A percentile compares a stretch with the other conserved stretches of the same genome.
phyloP scores from a whole-genome alignment of 495 filamentous ascomycete species.

The Opeltia flavorubescens region DNA sequence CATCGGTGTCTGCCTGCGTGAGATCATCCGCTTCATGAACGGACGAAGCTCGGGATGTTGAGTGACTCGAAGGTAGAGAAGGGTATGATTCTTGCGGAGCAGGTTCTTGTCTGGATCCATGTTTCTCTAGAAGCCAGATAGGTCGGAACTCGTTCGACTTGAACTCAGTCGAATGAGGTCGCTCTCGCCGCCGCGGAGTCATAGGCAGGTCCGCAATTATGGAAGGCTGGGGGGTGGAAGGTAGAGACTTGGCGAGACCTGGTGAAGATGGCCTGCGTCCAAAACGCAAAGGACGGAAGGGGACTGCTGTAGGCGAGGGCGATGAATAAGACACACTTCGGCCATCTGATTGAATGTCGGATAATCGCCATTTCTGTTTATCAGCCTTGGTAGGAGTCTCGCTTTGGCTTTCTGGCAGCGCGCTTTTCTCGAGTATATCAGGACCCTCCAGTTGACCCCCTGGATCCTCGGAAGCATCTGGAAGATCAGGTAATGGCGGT shows the following conservation, averaged over 20 bases:
- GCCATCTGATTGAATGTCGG: neutral
- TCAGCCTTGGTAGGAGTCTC: neutral
- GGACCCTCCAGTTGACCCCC: constrained; percentile 5
- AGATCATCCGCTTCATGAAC: constrained; percentile 22
- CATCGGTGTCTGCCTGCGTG: neutral
- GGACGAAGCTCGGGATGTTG: constrained; percentile 29
- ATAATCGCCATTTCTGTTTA: neutral
- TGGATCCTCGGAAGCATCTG: neutral
- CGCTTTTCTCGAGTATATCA: neutral
- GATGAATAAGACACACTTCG: neutral
- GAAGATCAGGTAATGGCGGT: constrained; percentile 19
- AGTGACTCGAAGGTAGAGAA: constrained; percentile 36
- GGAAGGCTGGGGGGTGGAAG: constrained; percentile 19
- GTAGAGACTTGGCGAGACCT: constrained; percentile 21
- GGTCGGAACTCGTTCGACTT: constrained; percentile 33
- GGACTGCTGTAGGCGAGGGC: constrained; percentile 37
- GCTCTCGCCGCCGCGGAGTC: constrained; percentile 20
- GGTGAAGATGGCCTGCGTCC: constrained; percentile 32
- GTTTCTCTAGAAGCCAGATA: constrained; percentile 34
- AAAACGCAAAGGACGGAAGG: constrained; percentile 34
- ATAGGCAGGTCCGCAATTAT: constrained; percentile 18
- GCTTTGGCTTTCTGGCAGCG: neutral
- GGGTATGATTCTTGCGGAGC: constrained; percentile 27
- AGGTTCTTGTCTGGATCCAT: constrained; percentile 28
- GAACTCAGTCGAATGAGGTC: constrained; percentile 34